Evolutionary conservation across 306 rosid genomes (phyloP).

Genomic region (Trifolium subterraneum): DNA sequence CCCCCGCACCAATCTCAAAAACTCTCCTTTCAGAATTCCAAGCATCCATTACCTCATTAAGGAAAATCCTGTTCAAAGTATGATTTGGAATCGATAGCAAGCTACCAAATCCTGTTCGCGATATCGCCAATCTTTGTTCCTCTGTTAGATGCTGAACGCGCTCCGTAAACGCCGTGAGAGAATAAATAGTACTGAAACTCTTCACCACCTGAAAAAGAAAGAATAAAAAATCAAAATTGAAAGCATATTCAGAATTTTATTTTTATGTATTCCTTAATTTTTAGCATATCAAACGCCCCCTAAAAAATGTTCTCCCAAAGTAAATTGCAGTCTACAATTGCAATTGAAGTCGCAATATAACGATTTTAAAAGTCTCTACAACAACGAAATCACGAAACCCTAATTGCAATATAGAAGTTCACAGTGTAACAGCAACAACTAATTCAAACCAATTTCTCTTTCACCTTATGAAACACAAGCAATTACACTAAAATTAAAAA

Average conservation of each 20-base stretch:
- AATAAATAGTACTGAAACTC: conserved; percentile 43
- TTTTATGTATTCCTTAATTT: neutral
- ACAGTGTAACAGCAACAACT: neutral
- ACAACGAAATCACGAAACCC: too few species aligned
- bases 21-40: conserved; percentile 46
- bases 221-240: neutral
- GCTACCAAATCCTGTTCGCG: conserved; percentile 44
- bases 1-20: conserved; percentile 38
- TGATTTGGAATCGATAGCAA: conserved; percentile 48
- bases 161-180: conserved; percentile 40
- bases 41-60: conserved; percentile 51
- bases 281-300: too few species aligned
- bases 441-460: neutral
- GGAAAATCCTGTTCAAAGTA: conserved; percentile 38
- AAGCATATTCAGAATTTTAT: neutral
- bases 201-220: conserved; percentile 29
- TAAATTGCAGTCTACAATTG: neutral
- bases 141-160: conserved; percentile 46
- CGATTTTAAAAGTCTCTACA: too few species aligned
- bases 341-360: neutral
- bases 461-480: neutral
- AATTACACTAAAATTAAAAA: neutral
- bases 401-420: too few species aligned
- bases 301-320: too few species aligned
- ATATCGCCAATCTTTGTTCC: conserved; percentile 43